Evolutionary conservation across 805 yeast genomes (phyloP).

Genomic region (Maudiozyma barnettii): DNA sequence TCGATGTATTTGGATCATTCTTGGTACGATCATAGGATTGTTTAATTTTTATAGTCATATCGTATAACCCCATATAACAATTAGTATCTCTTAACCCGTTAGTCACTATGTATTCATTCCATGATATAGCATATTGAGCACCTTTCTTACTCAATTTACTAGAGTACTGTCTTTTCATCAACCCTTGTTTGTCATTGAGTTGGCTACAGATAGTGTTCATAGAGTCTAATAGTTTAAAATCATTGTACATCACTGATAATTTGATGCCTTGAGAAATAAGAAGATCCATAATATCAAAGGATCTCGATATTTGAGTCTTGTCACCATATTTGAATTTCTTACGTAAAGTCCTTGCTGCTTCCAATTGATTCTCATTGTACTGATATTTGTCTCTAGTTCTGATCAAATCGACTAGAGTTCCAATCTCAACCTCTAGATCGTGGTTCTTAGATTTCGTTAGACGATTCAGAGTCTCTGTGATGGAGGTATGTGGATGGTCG

Average conservation of each 20-base stretch:
- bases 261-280: slow-evolving; percentile 34
- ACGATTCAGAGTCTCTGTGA: slow-evolving; percentile 54
- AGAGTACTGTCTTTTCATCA: slow-evolving; percentile 17
- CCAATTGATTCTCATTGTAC: slow-evolving; percentile 36
- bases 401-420: slow-evolving; percentile 28
- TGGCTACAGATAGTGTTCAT: slow-evolving; percentile 32
- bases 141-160: slow-evolving; percentile 35
- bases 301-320: slow-evolving; percentile 51
- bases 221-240: slow-evolving; percentile 56
- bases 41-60: slow-evolving; percentile 10
- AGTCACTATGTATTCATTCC: slow-evolving; percentile 48
- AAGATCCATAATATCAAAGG: slow-evolving; percentile 52
- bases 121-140: slow-evolving; percentile 45
- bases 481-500: slow-evolving; percentile 60
- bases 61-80: slow-evolving; percentile 16
- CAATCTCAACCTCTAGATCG: slow-evolving; percentile 30
- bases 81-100: slow-evolving; percentile 27
- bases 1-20: not conserved
- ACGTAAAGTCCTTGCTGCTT: slow-evolving; percentile 85
- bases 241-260: slow-evolving; percentile 48
- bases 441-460: slow-evolving; percentile 29
- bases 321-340: slow-evolving; percentile 85
- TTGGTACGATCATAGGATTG: not conserved
- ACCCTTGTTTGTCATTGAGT: not conserved
- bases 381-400: slow-evolving; percentile 24